A percentile compares a stretch with the other conserved stretches of the same genome.
Evolutionary conservation across 2,329 filamentous ascomycete genomes (phyloP).

Genomic region (Fusarium longipes): DNA sequence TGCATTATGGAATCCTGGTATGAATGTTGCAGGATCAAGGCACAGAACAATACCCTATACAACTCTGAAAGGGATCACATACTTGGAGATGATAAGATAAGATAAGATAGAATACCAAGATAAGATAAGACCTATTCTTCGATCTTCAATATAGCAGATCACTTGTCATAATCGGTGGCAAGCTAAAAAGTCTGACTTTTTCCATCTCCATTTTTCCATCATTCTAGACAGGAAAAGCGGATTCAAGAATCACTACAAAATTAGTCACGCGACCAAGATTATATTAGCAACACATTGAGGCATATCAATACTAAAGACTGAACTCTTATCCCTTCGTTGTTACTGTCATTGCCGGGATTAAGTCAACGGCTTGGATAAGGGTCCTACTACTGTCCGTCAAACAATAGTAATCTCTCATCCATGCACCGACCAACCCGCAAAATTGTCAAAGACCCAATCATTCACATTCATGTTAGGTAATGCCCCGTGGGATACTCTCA

Average conservation of each 20-base stretch:
- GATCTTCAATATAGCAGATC: background rate
- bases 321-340: background rate
- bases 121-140: background rate
- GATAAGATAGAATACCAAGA: background rate
- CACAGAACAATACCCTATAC: background rate
- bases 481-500: background rate
- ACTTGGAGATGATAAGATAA: background rate
- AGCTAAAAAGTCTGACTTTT: background rate
- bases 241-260: background rate
- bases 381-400: background rate
- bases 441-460: background rate
- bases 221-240: background rate
- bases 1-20: background rate
- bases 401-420: background rate
- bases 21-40: background rate
- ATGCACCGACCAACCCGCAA: background rate
- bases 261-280: background rate
- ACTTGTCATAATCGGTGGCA: background rate
- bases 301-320: too few relatives aligned
- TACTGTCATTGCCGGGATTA: too few relatives aligned
- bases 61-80: too few relatives aligned
- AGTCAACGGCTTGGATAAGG: background rate
- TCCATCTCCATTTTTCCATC: background rate
- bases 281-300: background rate
- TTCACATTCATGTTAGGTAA: constrained; percentile 17